Base-by-base conservation (phyloP, 805 yeast species). In the Metschnikowia proteae region DNA sequence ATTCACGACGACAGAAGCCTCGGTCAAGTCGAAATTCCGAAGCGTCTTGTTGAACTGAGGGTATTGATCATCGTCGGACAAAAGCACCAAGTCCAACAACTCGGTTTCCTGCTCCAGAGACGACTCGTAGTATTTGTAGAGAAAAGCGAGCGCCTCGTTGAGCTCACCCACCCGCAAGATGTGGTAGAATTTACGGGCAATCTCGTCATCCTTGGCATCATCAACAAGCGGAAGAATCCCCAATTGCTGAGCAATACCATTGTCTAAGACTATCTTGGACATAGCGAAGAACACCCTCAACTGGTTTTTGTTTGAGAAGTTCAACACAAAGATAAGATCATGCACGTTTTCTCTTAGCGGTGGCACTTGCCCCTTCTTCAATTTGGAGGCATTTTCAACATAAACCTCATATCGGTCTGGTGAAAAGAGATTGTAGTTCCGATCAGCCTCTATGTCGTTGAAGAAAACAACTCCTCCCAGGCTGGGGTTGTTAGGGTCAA, bases 401-500 rank as follows among this genome's bases (percentile, higher is more conserved):
- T 85, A 85, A 0, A 68, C 73, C 6, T 68, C 64, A 9, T 78
- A 62, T 37, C 84, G 72, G 25, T 67, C 60, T 2, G 60, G 38
- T 0, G 79, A 60, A 58, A 76, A 76, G 6, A 67, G 62, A 1
- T 63, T 58, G 60, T 87, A 90, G 30, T 69, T 73, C 0, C 62
- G 57, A 60, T 88, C 96, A 0, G 52, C 60, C 55, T 83, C 95
- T 5, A 92, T 68, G 62, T 94, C 86, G 60, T 92, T 94, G 59
- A 92, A 74, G 70, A 82, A 90, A 1, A 86, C 73, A 6, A 90
- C 77, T 0, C 75, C 76, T 4, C 70, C 69, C 27, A 58, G 57
- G 3, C 40, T 37, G 6, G 54, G 47, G 23, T 47, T 46, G 0
- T 49, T 48, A 0, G 60, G 50, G 11, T 42, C 46, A 45, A 59